These are phyloP conservation scores for Fusarium floridanum DNA, from an alignment of 2,329 filamentous ascomycete genomes.

Conservation along the genomic window DNA sequence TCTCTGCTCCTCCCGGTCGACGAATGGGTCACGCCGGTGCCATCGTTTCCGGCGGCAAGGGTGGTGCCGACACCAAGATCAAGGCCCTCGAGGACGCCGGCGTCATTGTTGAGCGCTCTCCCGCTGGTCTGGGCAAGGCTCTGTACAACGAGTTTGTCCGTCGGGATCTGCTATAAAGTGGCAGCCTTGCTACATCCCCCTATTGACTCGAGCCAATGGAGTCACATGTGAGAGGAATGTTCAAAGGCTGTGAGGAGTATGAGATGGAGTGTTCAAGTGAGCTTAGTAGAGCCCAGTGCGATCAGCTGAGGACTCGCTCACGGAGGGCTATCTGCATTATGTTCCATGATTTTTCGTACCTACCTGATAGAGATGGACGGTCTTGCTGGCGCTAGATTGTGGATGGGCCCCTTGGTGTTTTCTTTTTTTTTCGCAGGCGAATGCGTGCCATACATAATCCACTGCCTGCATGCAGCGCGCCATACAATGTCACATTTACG, in stretches of 20 bases:
- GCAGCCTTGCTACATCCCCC: slow-evolving; percentile 26
- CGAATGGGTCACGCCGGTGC: slow-evolving; percentile 99
- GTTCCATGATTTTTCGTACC: slow-evolving; percentile 48
- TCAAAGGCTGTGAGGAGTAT: not conserved
- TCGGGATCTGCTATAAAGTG: slow-evolving; percentile 87
- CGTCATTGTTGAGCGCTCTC: slow-evolving; percentile 95
- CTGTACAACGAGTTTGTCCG: slow-evolving; percentile 96
- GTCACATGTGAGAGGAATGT: slow-evolving; percentile 17
- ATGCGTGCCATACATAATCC: slow-evolving; percentile 40
- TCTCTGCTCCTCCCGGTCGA: slow-evolving; percentile 94
- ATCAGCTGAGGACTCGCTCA: slow-evolving; percentile 40
- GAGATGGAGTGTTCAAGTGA: slow-evolving; percentile 31
- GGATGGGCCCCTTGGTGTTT: slow-evolving; percentile 40
- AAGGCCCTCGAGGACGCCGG: slow-evolving; percentile 91
- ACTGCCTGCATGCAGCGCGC: slow-evolving; percentile 39
- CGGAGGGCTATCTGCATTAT: slow-evolving; percentile 47
- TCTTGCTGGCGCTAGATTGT: slow-evolving; percentile 46
- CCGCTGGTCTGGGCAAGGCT: slow-evolving; percentile 91
- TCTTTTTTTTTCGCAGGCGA: slow-evolving; percentile 30
- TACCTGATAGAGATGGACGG: slow-evolving; percentile 52
- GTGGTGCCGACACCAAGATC: slow-evolving; percentile 98
- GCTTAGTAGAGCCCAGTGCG: slow-evolving; percentile 38
- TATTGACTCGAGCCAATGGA: slow-evolving; percentile 18
- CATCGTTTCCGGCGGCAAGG: slow-evolving; percentile 97
- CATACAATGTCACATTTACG: slow-evolving; percentile 44